Evolutionary conservation across 192 early-diverging fungal species (phyloP).

Genomic region (Polychytrium aggregatum): DNA sequence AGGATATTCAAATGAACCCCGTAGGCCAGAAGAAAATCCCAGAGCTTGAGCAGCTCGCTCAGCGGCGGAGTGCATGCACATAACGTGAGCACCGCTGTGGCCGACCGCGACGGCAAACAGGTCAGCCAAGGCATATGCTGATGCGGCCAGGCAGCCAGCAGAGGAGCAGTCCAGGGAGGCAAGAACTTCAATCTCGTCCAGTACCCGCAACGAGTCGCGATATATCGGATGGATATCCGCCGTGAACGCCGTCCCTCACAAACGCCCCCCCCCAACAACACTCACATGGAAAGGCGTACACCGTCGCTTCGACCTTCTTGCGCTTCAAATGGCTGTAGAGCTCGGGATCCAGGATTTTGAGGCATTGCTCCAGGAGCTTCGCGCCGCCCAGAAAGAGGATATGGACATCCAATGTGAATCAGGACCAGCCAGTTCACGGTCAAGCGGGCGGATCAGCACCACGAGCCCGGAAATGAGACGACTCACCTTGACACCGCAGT

Average conservation of each 20-base stretch:
- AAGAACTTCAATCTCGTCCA: too few species aligned
- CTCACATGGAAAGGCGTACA: slow-evolving; percentile 86
- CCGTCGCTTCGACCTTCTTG: slow-evolving; percentile 61
- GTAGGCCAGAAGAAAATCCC: slow-evolving; percentile 86
- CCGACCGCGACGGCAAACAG: too few species aligned
- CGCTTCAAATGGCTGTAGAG: slow-evolving; percentile 60
- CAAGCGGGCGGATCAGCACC: too few species aligned
- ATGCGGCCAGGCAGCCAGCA: too few species aligned
- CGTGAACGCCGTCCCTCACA: too few species aligned
- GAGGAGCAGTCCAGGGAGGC: too few species aligned
- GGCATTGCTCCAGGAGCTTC: slow-evolving; percentile 77
- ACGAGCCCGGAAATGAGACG: slow-evolving; percentile 4
- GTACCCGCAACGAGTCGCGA: too few species aligned
- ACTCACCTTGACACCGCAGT: slow-evolving; percentile 72
- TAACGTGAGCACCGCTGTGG: slow-evolving; percentile 80
- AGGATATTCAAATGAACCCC: slow-evolving; percentile 91
- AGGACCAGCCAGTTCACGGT: too few species aligned
- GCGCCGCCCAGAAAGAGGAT: too few species aligned
- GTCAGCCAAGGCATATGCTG: too few species aligned
- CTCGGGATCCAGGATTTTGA: slow-evolving; percentile 59
- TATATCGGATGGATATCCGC: too few species aligned
- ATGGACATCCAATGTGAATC: neutral
- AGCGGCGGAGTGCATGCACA: slow-evolving; percentile 81
- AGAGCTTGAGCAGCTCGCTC: slow-evolving; percentile 68
- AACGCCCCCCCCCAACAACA: neutral